phyloP scores from a whole-genome alignment of 768 basidiomycete species.

The Vararia minispora region DNA sequence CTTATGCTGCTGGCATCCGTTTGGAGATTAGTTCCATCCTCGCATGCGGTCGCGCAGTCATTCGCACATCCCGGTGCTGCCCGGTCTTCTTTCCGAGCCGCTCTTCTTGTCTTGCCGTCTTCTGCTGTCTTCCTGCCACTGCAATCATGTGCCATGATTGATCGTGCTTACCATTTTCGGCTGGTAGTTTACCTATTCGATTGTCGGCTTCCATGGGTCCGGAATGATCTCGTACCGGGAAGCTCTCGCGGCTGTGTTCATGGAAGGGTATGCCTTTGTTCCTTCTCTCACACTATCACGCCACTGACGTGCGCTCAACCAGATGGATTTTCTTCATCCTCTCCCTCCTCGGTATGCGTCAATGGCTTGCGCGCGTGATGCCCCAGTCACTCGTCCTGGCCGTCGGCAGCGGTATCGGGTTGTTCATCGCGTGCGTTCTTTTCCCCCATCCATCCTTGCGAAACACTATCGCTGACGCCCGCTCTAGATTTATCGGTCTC shows the following conservation, averaged over 20 bases:
- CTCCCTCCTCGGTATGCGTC: constrained; percentile 73
- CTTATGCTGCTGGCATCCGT: too few relatives aligned
- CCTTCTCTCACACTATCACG: neutral
- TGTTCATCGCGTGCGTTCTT: constrained; percentile 67
- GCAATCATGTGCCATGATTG: neutral
- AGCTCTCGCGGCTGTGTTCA: constrained; percentile 76
- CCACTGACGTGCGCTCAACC: neutral
- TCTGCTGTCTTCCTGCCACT: neutral
- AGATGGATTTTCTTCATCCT: constrained; percentile 78
- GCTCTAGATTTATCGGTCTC: constrained; percentile 58
- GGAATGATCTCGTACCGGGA: constrained; percentile 66
- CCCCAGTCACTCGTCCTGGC: constrained; percentile 79
- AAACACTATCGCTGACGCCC: neutral
- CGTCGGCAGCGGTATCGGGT: constrained; percentile 78
- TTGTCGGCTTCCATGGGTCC: constrained; percentile 76
- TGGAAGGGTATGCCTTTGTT: constrained; percentile 55
- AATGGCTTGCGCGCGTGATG: constrained; percentile 85
- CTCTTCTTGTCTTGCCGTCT: neutral
- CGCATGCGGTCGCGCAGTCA: too few relatives aligned
- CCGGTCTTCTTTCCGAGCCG: neutral
- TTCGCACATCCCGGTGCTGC: too few relatives aligned
- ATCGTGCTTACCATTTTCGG: neutral
- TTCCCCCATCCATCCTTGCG: constrained; percentile 7
- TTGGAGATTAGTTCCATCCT: too few relatives aligned
- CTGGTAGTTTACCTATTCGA: constrained; percentile 70